Evolutionary conservation across 371 early-diverging fungal genomes (phyloP).

Genomic region (Rhizopus arrhizus): DNA sequence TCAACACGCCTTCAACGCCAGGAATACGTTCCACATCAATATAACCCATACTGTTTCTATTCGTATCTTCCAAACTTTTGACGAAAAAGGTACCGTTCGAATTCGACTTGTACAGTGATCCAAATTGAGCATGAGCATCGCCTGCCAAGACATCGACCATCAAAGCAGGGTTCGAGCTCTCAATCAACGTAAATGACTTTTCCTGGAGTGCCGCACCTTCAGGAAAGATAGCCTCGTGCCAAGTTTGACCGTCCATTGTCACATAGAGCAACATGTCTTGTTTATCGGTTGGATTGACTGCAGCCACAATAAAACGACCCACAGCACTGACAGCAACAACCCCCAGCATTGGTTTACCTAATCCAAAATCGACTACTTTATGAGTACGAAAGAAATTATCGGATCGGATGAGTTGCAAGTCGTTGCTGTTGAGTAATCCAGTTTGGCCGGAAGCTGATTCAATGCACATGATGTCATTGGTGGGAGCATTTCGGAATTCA

Average conservation of each 20-base stretch:
- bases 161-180: slow-evolving; percentile 64
- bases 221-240: slow-evolving; percentile 68
- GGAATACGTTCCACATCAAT: slow-evolving; percentile 92
- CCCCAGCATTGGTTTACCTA: slow-evolving; percentile 52
- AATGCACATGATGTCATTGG: slow-evolving; percentile 68
- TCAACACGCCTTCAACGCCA: slow-evolving; percentile 79
- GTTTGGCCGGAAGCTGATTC: slow-evolving; percentile 50
- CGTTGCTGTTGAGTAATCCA: slow-evolving; percentile 26
- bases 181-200: slow-evolving; percentile 78
- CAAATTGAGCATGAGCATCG: slow-evolving; percentile 45
- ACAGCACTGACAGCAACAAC: slow-evolving; percentile 67
- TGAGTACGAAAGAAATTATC: slow-evolving; percentile 67
- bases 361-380: slow-evolving; percentile 48
- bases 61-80: slow-evolving; percentile 75
- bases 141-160: slow-evolving; percentile 65
- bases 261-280: slow-evolving; percentile 61
- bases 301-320: slow-evolving; percentile 71
- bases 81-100: slow-evolving; percentile 90
- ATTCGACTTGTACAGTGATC: slow-evolving; percentile 82
- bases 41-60: slow-evolving; percentile 70
- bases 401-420: slow-evolving; percentile 61
- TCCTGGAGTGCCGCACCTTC: slow-evolving; percentile 43
- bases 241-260: slow-evolving; percentile 64
- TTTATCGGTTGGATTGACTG: slow-evolving; percentile 53
- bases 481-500: slow-evolving; percentile 56